Conservation (phyloP, 352 stramenopile genomes). For the Aphanomyces astaci region DNA sequence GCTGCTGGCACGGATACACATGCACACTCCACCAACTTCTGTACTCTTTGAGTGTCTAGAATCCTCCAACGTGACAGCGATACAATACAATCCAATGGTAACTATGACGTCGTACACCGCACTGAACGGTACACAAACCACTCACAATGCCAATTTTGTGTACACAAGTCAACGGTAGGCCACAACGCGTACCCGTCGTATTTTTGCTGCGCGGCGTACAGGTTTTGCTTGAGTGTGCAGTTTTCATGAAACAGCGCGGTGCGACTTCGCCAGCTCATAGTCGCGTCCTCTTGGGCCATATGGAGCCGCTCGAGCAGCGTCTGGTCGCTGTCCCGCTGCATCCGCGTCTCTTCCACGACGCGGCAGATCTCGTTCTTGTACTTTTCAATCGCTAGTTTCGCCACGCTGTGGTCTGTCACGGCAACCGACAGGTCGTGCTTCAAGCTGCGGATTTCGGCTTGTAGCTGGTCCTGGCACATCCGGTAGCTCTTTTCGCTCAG, state of each 20-base stretch:
- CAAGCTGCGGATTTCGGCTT: constrained; percentile 35
- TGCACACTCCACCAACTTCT: no score
- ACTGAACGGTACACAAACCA: not conserved
- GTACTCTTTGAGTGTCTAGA: no score
- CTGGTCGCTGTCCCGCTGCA: constrained; percentile 1
- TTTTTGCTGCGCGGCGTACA: constrained; percentile 16
- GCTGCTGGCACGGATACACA: no score
- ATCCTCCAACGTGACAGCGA: no score
- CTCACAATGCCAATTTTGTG: not conserved
- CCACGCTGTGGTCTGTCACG: constrained; percentile 30
- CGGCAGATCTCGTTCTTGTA: constrained; percentile 24
- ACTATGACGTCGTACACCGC: no score
- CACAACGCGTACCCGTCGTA: constrained; percentile 4
- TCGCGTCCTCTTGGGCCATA: constrained; percentile 23
- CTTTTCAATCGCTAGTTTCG: constrained; percentile 21
- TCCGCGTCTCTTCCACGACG: constrained; percentile 20
- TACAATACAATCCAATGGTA: no score
- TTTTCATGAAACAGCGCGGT: not conserved
- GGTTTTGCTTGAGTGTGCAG: constrained; percentile 6
- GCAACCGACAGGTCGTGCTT: constrained; percentile 56
- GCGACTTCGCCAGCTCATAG: constrained; percentile 3
- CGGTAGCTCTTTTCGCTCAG: constrained; percentile 56
- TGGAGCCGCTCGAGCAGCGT: constrained; percentile 12
- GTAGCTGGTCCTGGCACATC: constrained; percentile 64
- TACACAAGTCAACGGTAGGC: not conserved